Base-by-base conservation (phyloP, 192 early-diverging fungal species). In the Gryganskiella cystojenkinii region DNA sequence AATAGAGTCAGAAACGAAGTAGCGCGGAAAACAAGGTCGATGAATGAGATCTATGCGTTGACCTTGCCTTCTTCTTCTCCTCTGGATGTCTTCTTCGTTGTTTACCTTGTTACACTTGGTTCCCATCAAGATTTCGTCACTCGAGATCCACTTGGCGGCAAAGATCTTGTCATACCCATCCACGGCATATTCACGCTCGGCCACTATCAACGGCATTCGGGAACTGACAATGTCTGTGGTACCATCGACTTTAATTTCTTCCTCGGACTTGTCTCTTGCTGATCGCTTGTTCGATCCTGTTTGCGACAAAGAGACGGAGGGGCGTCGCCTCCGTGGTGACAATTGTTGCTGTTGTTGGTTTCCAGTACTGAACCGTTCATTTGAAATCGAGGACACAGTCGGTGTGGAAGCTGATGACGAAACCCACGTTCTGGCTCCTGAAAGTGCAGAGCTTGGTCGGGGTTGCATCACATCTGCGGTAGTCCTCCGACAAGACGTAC, bases 71-170 rank as follows among this genome's bases (percentile, higher is more conserved):
- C n/a, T n/a, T n/a, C n/a, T n/a, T n/a, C n/a, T n/a, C n/a, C n/a
- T n/a, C n/a, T n/a, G 11, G 13, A 19, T 46, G 24, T 66, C 49
- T 56, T 67, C 40, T 57, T 34, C 20, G 33, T 34, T 30, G 4
- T 3, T 42, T 70, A 82, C 81, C 67, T 80, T 68, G 44, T 88
- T 83, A 56, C 90, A 91, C 64, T 91, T 91, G 4, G 90, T 90
- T 35, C 90, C 90, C 25, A 89, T 8, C 6, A 91, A 56, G 22
- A 91, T 81, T 13, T 89, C 71, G 14, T 71, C 71, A 55, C 67
- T 54, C 20, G 74, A 61, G 24, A 91, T 33, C 89, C 89, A 91
- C 13, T 58, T 66, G 3, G 73, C 65, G 14, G 88, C 80, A 73
- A 91, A 91, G 44, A 89, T 61, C 62, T 91, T 91, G 63, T 91